A percentile compares a stretch with the other conserved stretches of the same genome.
phyloP scores from a whole-genome alignment of 768 basidiomycete species.

The Stropharia rugosoannulata region DNA sequence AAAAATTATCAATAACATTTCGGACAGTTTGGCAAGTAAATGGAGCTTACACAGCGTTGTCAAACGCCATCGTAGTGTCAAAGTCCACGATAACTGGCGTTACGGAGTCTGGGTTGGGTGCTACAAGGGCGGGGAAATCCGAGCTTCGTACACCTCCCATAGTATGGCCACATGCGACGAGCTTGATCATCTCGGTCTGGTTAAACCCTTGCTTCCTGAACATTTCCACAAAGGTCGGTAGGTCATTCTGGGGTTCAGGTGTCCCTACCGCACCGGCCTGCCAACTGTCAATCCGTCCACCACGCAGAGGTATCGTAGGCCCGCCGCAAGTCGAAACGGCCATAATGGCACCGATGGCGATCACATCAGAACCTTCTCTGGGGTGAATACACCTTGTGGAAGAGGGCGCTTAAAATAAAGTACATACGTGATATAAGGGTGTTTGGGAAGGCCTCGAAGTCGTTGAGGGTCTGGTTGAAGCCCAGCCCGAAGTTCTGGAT shows the following conservation, averaged over 20 bases:
- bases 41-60: conserved; percentile 38
- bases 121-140: conserved; percentile 44
- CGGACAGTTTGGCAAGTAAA: not conserved
- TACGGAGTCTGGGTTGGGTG: conserved; percentile 27
- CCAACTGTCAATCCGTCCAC: conserved; percentile 46
- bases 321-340: conserved; percentile 52
- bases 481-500: conserved; percentile 47
- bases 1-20: not conserved
- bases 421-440: conserved; percentile 43
- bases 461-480: conserved; percentile 40
- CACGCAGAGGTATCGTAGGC: conserved; percentile 63
- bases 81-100: conserved; percentile 34
- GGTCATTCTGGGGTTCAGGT: conserved; percentile 41
- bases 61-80: conserved; percentile 40
- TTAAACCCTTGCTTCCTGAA: conserved; percentile 46
- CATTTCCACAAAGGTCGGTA: conserved; percentile 35
- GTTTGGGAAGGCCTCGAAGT: conserved; percentile 41
- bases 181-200: conserved; percentile 46
- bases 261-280: conserved; percentile 28
- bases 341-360: conserved; percentile 50
- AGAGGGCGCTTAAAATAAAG: conserved; percentile 35
- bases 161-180: conserved; percentile 52
- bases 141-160: conserved; percentile 47
- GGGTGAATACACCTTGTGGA: conserved; percentile 16
- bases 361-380: conserved; percentile 44